Conservation (phyloP, 345 rosid genomes). For the Clausena lansium region DNA sequence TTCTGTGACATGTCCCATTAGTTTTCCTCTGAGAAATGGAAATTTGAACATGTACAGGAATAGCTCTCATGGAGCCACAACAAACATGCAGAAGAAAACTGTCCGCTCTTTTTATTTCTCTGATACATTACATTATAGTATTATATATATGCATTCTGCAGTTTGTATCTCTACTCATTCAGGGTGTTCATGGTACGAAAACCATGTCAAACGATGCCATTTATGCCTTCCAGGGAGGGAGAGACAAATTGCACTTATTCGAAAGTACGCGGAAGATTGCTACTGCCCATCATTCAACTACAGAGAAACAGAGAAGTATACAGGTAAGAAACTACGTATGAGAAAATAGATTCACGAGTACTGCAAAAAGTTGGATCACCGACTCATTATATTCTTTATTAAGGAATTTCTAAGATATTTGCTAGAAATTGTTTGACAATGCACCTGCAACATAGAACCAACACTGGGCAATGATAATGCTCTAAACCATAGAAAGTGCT, state of each 20-base stretch:
- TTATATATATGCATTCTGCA: too few relatives aligned
- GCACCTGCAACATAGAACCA: background rate
- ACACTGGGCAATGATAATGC: background rate
- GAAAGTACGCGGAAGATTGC: background rate
- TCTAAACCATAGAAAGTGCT: background rate
- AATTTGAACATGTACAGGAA: rapidly evolving
- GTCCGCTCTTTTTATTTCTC: too few relatives aligned
- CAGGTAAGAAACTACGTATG: background rate
- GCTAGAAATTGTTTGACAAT: background rate
- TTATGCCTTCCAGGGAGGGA: too few relatives aligned
- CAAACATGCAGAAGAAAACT: too few relatives aligned
- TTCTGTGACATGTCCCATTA: too few relatives aligned
- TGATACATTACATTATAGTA: too few relatives aligned
- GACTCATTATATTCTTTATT: background rate
- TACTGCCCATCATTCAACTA: slow-evolving; percentile 14
- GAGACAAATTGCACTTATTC: slow-evolving; percentile 10
- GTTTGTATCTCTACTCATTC: too few relatives aligned
- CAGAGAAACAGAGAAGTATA: slow-evolving; percentile 1
- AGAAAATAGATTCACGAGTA: background rate
- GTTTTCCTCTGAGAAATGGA: too few relatives aligned
- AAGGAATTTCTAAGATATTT: background rate
- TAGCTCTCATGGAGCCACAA: too few relatives aligned
- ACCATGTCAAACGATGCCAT: too few relatives aligned
- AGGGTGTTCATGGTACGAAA: too few relatives aligned
- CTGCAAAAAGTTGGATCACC: background rate